Base-by-base conservation (phyloP, 1,284 basidiomycete genomes). In the Rhizoctonia solani region DNA sequence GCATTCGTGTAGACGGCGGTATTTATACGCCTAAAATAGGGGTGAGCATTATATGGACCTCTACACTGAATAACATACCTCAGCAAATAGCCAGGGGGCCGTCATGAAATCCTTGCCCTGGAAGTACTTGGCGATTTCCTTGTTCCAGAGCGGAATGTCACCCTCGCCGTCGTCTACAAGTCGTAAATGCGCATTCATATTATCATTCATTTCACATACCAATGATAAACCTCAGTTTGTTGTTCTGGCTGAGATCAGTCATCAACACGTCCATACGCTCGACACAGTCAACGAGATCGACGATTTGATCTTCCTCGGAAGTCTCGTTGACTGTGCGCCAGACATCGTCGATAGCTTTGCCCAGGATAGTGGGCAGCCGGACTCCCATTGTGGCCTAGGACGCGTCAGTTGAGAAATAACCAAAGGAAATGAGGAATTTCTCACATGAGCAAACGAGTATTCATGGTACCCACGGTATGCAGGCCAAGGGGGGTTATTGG, bases 61-160 rank as follows among this genome's bases (percentile, higher is more conserved):
- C 32, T 3, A 30, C 30, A 29, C 13, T 44, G n/a, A n/a, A n/a
- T n/a, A n/a, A 44, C 61, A 25, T 30, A 65, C 61, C 77, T 98
- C 95, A 54, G 96, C 96, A 73, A 96, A 96, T 23, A 96, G 80
- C 94, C 93, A 95, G 5, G 93, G 93, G 0, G 93, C 89, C 73
- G 93, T 95, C 93, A 97, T 96, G 75, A 97, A 98, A 77, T 95
- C 91, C 79, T 96, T 96, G 86, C 93, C 94, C 79, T 92, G 88
- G 81, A 97, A 97, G 77, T 87, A 97, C 75, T 91, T 92, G 47
- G 92, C 91, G 58, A 95, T 94, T 77, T 93, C 91, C 76, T 98
- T 97, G 81, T 98, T 98, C 95, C 95, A 98, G 16, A 98, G 83
- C 1, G 95, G 89, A 41, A 98, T 89, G 74, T 98, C 95, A 27